Evolutionary conservation across 306 rosid species (phyloP), one percentile per base, ranked within the genome.

Genomic region (Quercus gilva): DNA sequence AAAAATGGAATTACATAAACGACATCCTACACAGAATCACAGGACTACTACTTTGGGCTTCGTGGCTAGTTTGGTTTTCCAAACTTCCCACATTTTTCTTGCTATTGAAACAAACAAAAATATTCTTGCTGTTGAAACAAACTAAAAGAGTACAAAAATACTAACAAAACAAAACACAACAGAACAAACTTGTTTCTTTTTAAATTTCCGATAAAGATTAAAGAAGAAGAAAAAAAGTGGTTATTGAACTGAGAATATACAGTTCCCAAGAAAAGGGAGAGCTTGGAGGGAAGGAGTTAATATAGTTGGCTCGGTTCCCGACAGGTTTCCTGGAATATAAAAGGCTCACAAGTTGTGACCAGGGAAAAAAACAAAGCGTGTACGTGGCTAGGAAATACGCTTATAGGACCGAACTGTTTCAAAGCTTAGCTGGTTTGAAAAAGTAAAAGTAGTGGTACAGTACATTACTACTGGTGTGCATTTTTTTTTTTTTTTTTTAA

Each of bases 241-340:
- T 17, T 7, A 11, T 25, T 31, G 71, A 51, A 49, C 26, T n/a
- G 19, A 51, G 67, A 64, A 56, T 51, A 13, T 12, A 37, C 71
- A 15, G 19, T 53, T 56, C 37, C 74, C 69, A 57, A 53, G 28
- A 53, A 65, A 80, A 37, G 60, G 53, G 5, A 0, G 18, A 21
- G 29, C 63, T 73, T 61, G 78, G 63, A 67, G 41, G 74, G 68
- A 57, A 78, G 72, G n/a, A 28, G 45, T 41, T 41, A 41, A 10
- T 25, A n/a, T 4, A 26, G 49, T 63, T 35, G 29, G 45, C 41
- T 26, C 49, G 68, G 18, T 53, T 73, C 55, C 67, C 57, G 74
- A 56, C 53, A 73, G 10, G 12, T 74, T 74, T 65, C 69, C 19
- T 8, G 60, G 55, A 45, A 49, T 49, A 49, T 49, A 63, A 73